Conservation (phyloP, 768 basidiomycete genomes). For the button mushroom (Agaricus bisporus) region DNA sequence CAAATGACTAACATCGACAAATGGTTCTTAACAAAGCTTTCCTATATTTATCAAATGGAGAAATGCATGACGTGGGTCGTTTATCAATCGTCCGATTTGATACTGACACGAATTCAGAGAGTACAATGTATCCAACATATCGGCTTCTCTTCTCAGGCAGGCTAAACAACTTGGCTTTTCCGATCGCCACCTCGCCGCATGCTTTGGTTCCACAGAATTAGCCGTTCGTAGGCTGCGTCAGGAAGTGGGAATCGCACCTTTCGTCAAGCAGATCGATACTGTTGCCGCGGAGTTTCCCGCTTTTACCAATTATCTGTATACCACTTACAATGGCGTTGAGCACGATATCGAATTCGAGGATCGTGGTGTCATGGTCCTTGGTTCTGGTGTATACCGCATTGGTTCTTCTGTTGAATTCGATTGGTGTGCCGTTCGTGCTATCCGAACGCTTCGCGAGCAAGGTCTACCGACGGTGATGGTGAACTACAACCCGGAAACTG, state of each 20-base stretch:
- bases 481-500: conserved; percentile 99
- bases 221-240: conserved; percentile 87
- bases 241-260: conserved; percentile 77
- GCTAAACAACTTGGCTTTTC: conserved; percentile 97
- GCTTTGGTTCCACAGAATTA: conserved; percentile 86
- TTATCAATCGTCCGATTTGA: neutral
- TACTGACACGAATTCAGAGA: conserved; percentile 32
- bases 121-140: conserved; percentile 59
- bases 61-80: conserved; percentile 60
- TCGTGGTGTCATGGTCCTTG: conserved; percentile 93
- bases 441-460: conserved; percentile 91
- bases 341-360: conserved; percentile 90
- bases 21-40: conserved; percentile 93
- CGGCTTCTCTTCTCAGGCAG: conserved; percentile 57
- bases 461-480: conserved; percentile 97
- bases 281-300: conserved; percentile 99
- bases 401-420: conserved; percentile 99
- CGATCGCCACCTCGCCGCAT: conserved; percentile 80
- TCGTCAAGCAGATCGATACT: conserved; percentile 98
- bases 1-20: conserved; percentile 98
- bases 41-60: conserved; percentile 82
- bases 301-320: conserved; percentile 98
- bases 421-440: conserved; percentile 98
- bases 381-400: conserved; percentile 97
- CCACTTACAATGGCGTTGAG: conserved; percentile 94